Base-by-base conservation (phyloP, 1,139 yeast species). In the Scheffersomyces illinoinensis region DNA sequence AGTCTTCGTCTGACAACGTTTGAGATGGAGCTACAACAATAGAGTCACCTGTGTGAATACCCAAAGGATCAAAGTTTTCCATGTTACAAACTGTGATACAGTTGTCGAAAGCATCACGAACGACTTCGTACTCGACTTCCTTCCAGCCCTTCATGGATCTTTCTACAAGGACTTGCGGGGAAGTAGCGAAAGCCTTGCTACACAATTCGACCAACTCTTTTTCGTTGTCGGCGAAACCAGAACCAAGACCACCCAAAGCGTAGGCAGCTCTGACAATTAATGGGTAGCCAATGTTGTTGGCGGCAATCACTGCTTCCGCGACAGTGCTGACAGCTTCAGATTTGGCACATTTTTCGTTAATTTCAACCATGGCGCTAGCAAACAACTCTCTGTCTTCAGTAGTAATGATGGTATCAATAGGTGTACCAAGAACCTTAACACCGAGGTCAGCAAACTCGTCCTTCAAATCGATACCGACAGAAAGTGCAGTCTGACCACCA, bases 71-170 rank as follows among this genome's bases (percentile, higher is more conserved):
- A 70, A 95, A 95, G 82, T 95, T 95, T 80, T 95, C 99, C 99
- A 95, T 95, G 81, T 95, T 95, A 86, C 99, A 95, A 63, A 95
- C 99, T 57, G 99, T 95, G 72, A 95, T 93, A 87, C 99, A 95
- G 86, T 95, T 95, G 77, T 92, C 98, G 67, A 87, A 89, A 55
- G 97, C 96, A 81, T 95, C 99, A 76, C 99, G 91, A 62, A 95
- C 99, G 77, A 95, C 99, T 80, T 95, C 99, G 75, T 95, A 95
- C 80, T 95, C 99, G 68, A 95, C 92, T 81, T 95, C 99, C 77
- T 95, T 95, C 99, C 99, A 95, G 65, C 99, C 99, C 82, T 95
- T 95, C 97, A 95, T 91, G 57, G 98, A 92, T 76, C 87, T 87
- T 83, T 95, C 99, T 63, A 95, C 96, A 67, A 95, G 84, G 60